phyloP scores from a whole-genome alignment of 2,329 filamentous ascomycete species.

The Arachnomyces sp. region DNA sequence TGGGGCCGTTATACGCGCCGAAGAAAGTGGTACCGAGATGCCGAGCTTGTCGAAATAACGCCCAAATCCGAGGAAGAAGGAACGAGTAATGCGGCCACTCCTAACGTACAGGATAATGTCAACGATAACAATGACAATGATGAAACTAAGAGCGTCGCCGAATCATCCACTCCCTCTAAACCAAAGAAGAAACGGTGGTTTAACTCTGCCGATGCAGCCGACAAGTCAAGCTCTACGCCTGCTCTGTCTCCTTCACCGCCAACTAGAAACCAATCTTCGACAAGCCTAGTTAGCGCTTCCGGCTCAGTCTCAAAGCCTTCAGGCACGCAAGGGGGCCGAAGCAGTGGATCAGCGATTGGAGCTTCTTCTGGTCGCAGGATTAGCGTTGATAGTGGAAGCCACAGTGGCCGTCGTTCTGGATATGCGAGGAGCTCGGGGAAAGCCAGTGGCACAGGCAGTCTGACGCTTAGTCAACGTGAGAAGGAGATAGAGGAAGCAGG shows the following conservation, averaged over 20 bases:
- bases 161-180: conserved; percentile 23
- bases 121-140: conserved; percentile 14
- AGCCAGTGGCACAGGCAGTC: conserved; percentile 1
- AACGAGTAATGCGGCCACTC: conserved; percentile 13
- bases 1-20: conserved; percentile 93
- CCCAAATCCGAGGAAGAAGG: conserved; percentile 33
- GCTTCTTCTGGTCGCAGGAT: conserved; percentile 5
- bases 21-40: conserved; percentile 93
- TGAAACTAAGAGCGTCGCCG: conserved; percentile 19
- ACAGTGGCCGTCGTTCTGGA: conserved; percentile 3
- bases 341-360: not conserved
- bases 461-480: conserved; percentile 25
- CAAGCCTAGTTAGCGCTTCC: conserved; percentile 5
- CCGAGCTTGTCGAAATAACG: conserved; percentile 76
- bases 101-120: conserved; percentile 17
- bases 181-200: conserved; percentile 33
- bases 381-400: conserved; percentile 1
- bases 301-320: conserved; percentile 5
- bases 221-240: conserved; percentile 18
- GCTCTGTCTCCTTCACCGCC: conserved; percentile 8
- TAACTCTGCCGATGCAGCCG: conserved; percentile 23
- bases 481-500: conserved; percentile 32
- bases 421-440: not conserved
- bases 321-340: not conserved
- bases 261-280: conserved; percentile 4